phyloP scores from a whole-genome alignment of 140 eudicot species.

The Flaveria floridana region DNA sequence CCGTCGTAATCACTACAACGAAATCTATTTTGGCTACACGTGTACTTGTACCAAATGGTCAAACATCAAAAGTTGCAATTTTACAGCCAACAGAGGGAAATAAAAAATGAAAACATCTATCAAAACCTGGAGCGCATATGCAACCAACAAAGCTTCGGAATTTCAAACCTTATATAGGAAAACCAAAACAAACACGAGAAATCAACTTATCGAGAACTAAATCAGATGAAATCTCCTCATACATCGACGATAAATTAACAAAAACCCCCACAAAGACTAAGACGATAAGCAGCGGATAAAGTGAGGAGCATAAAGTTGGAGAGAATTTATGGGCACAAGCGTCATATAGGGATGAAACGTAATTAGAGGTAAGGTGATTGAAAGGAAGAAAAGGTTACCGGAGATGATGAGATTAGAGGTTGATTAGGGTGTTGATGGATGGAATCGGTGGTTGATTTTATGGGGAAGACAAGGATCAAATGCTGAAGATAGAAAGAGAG shows the following conservation, averaged over 20 bases:
- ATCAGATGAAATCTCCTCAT: constrained; percentile 12
- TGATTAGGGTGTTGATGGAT: constrained; percentile 16
- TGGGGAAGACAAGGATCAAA: constrained; percentile 23
- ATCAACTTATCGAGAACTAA: constrained; percentile 10
- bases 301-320: not conserved
- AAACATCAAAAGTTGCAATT: constrained; percentile 20
- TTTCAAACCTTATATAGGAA: not conserved
- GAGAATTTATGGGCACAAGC: constrained; percentile 11
- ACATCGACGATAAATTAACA: not conserved
- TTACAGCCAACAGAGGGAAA: not conserved
- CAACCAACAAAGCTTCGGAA: constrained; percentile 9
- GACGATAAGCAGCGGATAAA: too few species aligned
- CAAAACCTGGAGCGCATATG: not conserved
- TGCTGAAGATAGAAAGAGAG: constrained; percentile 14
- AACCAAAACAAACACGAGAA: constrained; percentile 17
- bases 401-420: constrained; percentile 24
- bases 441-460: constrained; percentile 31
- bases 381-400: constrained; percentile 14
- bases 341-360: not conserved
- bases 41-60: not conserved
- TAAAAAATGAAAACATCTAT: not conserved
- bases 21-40: constrained; percentile 15
- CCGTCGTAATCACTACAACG: not conserved
- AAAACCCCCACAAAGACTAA: too few species aligned
- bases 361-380: not conserved